Conservation (phyloP, 257 asterid genomes). For the Fraxinus excelsior region DNA sequence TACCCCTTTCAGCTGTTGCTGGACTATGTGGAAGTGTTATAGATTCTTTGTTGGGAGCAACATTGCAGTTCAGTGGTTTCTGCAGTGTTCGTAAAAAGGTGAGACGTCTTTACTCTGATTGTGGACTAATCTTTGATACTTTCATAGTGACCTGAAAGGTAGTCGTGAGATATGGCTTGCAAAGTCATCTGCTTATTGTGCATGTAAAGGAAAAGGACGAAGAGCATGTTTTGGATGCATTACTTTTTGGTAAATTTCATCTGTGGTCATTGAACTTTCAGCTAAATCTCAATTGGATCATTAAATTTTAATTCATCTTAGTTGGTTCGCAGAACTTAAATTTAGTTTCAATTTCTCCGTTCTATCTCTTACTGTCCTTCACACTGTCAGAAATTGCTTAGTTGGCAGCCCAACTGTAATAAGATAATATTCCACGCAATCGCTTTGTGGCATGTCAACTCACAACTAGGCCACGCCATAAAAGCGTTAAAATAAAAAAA, state of each 20-base stretch:
- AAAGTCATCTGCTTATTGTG: no score
- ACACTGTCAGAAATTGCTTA: neutral
- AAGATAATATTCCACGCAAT: neutral
- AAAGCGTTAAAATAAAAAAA: no score
- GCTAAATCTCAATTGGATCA: neutral
- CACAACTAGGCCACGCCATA: neutral
- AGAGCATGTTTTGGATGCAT: neutral
- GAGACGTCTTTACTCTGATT: constrained; percentile 16
- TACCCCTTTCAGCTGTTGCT: constrained; percentile 79
- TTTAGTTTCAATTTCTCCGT: neutral
- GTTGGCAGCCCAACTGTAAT: neutral
- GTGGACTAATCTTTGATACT: neutral
- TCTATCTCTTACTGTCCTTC: neutral
- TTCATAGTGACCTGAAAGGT: neutral
- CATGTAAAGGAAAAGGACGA: neutral
- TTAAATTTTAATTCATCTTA: neutral
- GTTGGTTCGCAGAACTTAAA: neutral
- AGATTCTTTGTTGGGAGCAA: constrained; percentile 94
- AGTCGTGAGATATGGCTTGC: neutral
- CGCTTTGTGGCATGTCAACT: neutral
- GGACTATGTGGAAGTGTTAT: constrained; percentile 83
- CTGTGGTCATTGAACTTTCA: no score
- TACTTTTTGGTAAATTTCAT: neutral
- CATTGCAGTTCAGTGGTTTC: constrained; percentile 89
- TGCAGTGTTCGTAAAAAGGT: constrained; percentile 94